Conservation (phyloP, 306 rosid species). For the Pueraria montana region DNA sequence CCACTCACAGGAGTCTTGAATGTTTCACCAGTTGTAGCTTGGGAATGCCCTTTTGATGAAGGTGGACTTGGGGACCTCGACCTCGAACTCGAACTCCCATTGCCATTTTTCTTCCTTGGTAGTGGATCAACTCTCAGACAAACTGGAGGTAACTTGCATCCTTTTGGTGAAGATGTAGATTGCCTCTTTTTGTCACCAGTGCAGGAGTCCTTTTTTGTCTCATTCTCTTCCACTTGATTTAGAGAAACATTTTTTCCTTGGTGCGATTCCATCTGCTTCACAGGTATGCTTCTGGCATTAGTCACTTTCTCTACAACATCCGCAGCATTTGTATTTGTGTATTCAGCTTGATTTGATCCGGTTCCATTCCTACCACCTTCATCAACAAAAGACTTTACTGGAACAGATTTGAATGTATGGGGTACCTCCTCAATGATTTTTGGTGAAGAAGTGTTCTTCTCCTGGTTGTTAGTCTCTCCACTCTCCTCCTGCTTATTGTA, state of each 20-base stretch:
- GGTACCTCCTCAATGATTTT: slow-evolving; percentile 47
- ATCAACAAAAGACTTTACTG: slow-evolving; percentile 38
- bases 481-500: slow-evolving; percentile 52
- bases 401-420: slow-evolving; percentile 32
- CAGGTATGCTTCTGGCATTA: slow-evolving; percentile 48
- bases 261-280: slow-evolving; percentile 55
- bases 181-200: slow-evolving; percentile 14
- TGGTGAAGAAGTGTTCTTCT: not conserved
- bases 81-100: slow-evolving; percentile 57
- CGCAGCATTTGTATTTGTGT: not conserved
- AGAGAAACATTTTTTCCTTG: slow-evolving; percentile 45
- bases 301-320: slow-evolving; percentile 9
- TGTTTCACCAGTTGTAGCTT: slow-evolving; percentile 18
- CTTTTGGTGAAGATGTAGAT: slow-evolving; percentile 56
- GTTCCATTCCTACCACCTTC: slow-evolving; percentile 21
- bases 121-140: slow-evolving; percentile 87
- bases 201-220: slow-evolving; percentile 37
- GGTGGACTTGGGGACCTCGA: slow-evolving; percentile 72
- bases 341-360: not conserved
- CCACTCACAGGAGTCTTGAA: slow-evolving; percentile 10
- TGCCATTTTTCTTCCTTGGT: slow-evolving; percentile 64
- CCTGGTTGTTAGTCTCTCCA: slow-evolving; percentile 37
- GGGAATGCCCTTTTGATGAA: slow-evolving; percentile 41
- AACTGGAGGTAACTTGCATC: slow-evolving; percentile 75
- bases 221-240: slow-evolving; percentile 43